Base-by-base conservation (phyloP, 2,329 filamentous ascomycete species). In the Trichophyton rubrum region DNA sequence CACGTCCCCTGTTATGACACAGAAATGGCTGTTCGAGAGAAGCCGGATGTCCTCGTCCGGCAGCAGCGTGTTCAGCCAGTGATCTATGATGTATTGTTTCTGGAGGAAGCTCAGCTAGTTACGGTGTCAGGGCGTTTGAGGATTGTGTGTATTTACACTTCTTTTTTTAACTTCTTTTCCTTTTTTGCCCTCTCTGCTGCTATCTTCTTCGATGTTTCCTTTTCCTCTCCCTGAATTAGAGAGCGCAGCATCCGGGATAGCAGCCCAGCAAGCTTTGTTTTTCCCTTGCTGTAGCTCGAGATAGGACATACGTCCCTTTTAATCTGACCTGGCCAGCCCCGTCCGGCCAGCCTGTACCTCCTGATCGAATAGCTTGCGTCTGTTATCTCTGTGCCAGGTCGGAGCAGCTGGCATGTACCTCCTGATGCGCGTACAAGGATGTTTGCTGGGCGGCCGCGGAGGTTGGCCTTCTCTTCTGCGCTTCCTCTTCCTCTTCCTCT, bases 1-100 rank as follows among this genome's bases (percentile, higher is more conserved):
- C 61, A 85, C 86, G 47, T 90, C 84, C 65, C 84, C 95, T 59
- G 85, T 85, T 0, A 70, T 96, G 69, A 96, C 92, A 74, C 96
- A 85, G 76, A 95, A 93, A 76, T 97, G 92, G 92, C 74, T 96
- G 62, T 97, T 96, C 70, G 90, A 96, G 73, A 89, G 85, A 74
- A 87, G 88, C 58, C 68, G 72, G 49, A 68, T 71, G 30, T 64
- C 74, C 24, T 75, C 73, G 40, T 67, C 73, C 11, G 73, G 71
- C 40, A 22, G 27, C 35, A 47, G 57, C 20, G 41, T 59, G 20
- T 59, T 43, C 57, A 49, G 35, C 20, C 20, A 40, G 22, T 43
- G 33, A 24, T 40, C 35, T 40, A 43, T 38, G 40, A 40, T 57
- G 13, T 17, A n/a, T 57, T 40, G 20, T 15, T 41, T 57, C 55